Evolutionary conservation across 129 eudicot species (phyloP), one percentile per base, ranked within the genome.

Genomic region (Artemisia tridentata): DNA sequence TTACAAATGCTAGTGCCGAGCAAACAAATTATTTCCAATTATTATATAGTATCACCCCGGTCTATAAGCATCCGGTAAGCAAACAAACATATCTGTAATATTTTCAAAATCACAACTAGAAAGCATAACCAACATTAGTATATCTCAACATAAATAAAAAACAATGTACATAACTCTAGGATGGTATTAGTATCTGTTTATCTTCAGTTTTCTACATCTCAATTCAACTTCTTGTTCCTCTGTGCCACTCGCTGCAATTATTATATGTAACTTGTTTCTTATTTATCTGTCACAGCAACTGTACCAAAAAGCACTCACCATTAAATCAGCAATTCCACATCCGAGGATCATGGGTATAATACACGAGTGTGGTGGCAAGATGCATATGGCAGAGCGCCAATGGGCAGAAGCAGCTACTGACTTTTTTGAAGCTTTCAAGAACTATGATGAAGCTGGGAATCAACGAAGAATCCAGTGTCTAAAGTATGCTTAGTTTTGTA

Each of bases 391-490:
- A 50, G 99, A 95, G 80, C 93, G 99, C 34, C 97, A 86, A 80
- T 95, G 99, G 99, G 89, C 96, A 19, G 99, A 95, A 17, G 99
- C 99, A 55, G 99, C 99, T 70, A 95, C 99, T 8, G 99, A 95
- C 72, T 95, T 95, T 78, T 95, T 95, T 80, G 99, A 95, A 81
- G 99, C 99, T 65, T 95, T 95, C 58, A 95, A 95, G 72, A 95
- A 95, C 76, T 95, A 95, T 73, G 99, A 95, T 68, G 99, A 95
- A 82, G 99, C 99, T 58, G 99, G 99, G 65, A 95, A 95, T 71
- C 96, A 90, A 52, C 75, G 97, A 65, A 86, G 99, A 58, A 95
- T 95, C 65, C 97, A 95, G 57, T 95, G 99, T 66, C 86, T 95
- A 23, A 95, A 95, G 99, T 95, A 90, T 82, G 88, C 63, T 17